Evolutionary conservation across 306 rosid species (phyloP).

Genomic region (Vigna reflexopilosa): DNA sequence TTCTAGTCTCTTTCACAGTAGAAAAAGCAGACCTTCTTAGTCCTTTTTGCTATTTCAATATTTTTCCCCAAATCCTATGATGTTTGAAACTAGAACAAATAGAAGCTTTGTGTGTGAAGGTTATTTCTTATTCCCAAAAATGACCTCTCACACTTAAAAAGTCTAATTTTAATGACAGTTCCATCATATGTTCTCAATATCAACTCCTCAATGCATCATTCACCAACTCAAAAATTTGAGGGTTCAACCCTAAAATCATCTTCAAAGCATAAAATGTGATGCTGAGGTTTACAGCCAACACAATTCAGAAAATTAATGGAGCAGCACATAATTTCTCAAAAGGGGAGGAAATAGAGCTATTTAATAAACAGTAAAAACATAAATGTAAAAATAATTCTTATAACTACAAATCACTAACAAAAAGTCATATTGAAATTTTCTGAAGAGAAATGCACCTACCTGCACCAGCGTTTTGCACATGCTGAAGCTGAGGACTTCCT

Average conservation of each 20-base stretch:
- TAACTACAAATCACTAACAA: conserved; percentile 7
- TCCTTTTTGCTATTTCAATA: conserved; percentile 2
- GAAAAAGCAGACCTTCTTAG: not conserved
- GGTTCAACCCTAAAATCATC: conserved; percentile 2
- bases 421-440: not conserved
- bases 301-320: conserved; percentile 21
- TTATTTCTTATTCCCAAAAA: not conserved
- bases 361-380: not conserved
- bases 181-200: not conserved
- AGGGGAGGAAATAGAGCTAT: not conserved
- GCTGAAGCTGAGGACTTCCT: conserved; percentile 69
- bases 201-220: conserved; percentile 21
- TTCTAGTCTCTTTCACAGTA: not conserved
- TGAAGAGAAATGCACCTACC: conserved; percentile 45
- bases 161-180: not conserved
- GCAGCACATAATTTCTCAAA: not conserved
- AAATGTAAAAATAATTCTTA: not conserved
- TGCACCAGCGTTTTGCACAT: conserved; percentile 73
- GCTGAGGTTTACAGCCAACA: conserved; percentile 27
- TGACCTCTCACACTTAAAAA: not conserved
- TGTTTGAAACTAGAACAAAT: not conserved
- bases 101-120: not conserved
- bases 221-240: not conserved
- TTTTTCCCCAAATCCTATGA: conserved; percentile 7
- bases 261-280: not conserved